Percentiles rank a stretch among this genome's conserved stretches.
Evolutionary conservation across 495 filamentous ascomycete genomes (phyloP).

Genomic region (Penicillium maclennaniae): DNA sequence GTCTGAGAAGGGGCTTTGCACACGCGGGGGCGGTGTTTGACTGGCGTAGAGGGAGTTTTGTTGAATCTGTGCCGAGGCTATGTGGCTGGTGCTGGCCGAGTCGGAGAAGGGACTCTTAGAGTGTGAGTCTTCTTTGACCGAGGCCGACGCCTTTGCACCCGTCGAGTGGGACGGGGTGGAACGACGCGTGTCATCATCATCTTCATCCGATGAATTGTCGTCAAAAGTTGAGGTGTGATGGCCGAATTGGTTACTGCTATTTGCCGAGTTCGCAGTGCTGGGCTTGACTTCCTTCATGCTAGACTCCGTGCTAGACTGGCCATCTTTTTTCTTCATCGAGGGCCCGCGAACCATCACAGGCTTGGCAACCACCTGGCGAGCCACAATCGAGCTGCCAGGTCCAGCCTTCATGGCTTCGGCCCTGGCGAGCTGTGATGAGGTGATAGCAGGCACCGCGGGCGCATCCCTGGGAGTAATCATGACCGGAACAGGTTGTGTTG

Average conservation of each 20-base stretch:
- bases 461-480: conserved; percentile 39
- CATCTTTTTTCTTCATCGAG: conserved; percentile 33
- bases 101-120: conserved; percentile 57
- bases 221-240: conserved; percentile 35
- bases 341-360: conserved; percentile 43
- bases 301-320: background rate
- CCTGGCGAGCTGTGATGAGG: conserved; percentile 42
- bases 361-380: conserved; percentile 40
- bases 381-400: conserved; percentile 41
- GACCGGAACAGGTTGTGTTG: conserved; percentile 11
- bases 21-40: conserved; percentile 27
- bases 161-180: conserved; percentile 17
- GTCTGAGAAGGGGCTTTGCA: conserved; percentile 46
- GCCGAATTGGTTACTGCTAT: conserved; percentile 16
- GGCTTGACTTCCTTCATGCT: conserved; percentile 3
- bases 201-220: conserved; percentile 38
- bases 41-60: conserved; percentile 25
- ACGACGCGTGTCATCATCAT: conserved; percentile 18
- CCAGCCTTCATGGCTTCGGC: conserved; percentile 31
- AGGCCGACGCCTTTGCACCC: conserved; percentile 10
- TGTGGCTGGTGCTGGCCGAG: conserved; percentile 29
- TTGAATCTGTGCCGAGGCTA: conserved; percentile 19
- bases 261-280: conserved; percentile 9
- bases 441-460: conserved; percentile 53
- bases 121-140: conserved; percentile 15